These are phyloP conservation scores for Rubus parviflorus DNA, from an alignment of 306 rosid species.

Conservation along the genomic window DNA sequence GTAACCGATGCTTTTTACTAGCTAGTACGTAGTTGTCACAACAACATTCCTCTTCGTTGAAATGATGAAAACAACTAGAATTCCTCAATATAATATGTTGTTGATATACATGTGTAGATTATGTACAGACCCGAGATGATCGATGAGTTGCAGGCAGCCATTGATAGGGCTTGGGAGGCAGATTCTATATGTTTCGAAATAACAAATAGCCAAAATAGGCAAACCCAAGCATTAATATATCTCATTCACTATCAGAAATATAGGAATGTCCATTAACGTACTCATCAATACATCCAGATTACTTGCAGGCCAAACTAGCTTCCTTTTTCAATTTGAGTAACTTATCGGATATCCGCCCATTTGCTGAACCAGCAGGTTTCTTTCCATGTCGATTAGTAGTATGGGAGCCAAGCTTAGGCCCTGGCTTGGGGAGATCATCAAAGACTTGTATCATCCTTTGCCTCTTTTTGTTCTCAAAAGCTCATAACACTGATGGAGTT, in stretches of 20 bases:
- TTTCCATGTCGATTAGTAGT: neutral
- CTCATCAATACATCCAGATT: neutral
- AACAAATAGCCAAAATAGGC: no score
- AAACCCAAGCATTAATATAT: neutral
- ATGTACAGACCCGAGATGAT: neutral
- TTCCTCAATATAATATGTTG: no score
- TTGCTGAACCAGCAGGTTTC: neutral
- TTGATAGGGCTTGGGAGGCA: neutral
- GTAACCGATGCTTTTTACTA: no score
- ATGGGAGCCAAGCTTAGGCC: neutral
- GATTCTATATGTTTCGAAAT: neutral
- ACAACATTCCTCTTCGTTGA: no score
- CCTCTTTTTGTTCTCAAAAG: neutral
- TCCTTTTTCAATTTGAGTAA: neutral
- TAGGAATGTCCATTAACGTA: neutral
- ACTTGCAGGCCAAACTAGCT: neutral
- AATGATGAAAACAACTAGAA: no score
- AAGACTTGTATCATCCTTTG: neutral
- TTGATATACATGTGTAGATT: neutral
- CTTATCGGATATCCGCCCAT: neutral
- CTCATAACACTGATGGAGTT: neutral
- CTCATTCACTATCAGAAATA: neutral
- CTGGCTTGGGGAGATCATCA: neutral
- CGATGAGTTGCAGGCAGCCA: neutral
- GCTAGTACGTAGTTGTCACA: no score